A percentile compares a stretch with the other conserved stretches of the same genome.
These are phyloP conservation scores for Starmerella floricola DNA, from an alignment of 805 yeast genomes.

Conservation along the genomic window DNA sequence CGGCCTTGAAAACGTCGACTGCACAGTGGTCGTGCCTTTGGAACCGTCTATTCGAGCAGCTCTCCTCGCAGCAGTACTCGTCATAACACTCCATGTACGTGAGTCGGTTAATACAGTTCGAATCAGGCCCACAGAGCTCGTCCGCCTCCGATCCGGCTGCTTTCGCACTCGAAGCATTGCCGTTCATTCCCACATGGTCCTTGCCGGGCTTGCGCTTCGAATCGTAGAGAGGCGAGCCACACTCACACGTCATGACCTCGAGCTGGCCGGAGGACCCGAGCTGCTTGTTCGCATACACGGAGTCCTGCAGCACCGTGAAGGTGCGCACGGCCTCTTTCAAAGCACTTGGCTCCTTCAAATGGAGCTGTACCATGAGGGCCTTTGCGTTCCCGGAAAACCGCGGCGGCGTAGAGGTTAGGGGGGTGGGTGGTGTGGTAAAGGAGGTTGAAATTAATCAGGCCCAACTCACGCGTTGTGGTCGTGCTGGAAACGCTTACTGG, in stretches of 20 bases:
- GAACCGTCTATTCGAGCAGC: constrained; percentile 78
- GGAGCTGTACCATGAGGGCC: constrained; percentile 17
- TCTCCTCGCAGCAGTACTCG: constrained; percentile 45
- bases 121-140: constrained; percentile 67
- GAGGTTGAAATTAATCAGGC: too few species aligned
- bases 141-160: constrained; percentile 16
- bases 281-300: constrained; percentile 48
- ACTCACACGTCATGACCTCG: constrained; percentile 86
- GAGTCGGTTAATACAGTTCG: constrained; percentile 82
- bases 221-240: constrained; percentile 37
- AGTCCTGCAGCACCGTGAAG: constrained; percentile 45
- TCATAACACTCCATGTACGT: constrained; percentile 86
- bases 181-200: background rate
- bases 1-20: constrained; percentile 74
- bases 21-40: constrained; percentile 62
- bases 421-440: too few species aligned
- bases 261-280: constrained; percentile 65
- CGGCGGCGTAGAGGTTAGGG: background rate
- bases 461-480: too few species aligned
- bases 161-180: too few species aligned
- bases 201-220: background rate
- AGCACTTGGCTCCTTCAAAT: constrained; percentile 19
- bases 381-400: background rate
- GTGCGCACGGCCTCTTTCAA: constrained; percentile 48
- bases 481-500: too few species aligned